Conservation (phyloP, 495 filamentous ascomycete species). For the Amphirosellinia nigrospora region DNA sequence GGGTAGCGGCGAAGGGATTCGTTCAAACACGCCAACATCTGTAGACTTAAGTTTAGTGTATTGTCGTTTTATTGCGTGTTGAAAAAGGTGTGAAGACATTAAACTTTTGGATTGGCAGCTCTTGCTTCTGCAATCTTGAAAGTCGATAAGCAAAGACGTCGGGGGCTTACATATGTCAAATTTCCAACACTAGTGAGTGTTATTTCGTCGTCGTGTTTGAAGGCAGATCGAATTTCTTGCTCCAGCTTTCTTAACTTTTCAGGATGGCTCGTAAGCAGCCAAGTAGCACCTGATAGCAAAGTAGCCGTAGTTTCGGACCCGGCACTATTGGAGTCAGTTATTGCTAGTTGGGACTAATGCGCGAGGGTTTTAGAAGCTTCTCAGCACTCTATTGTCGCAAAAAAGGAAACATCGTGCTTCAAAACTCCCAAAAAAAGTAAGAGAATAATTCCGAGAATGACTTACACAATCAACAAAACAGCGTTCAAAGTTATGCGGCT, state of each 20-base stretch:
- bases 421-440: no score
- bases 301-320: conserved; percentile 69
- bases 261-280: conserved; percentile 55
- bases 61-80: not conserved
- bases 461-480: conserved; percentile 42
- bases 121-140: not conserved
- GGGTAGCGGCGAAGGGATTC: conserved; percentile 66
- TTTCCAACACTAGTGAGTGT: conserved; percentile 49
- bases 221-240: conserved; percentile 58
- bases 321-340: no score
- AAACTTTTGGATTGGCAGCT: not conserved
- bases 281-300: conserved; percentile 57
- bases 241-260: conserved; percentile 49
- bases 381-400: no score
- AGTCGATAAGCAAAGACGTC: not conserved
- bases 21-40: conserved; percentile 59
- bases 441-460: no score
- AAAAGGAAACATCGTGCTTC: no score
- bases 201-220: conserved; percentile 60
- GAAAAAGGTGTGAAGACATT: not conserved
- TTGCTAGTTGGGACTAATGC: no score
- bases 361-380: no score
- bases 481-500: conserved; percentile 38
- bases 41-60: not conserved
- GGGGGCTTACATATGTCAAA: conserved; percentile 49